These are phyloP conservation scores for Spiraea crenata DNA, from an alignment of 331 rosid genomes.

Conservation along the genomic window DNA sequence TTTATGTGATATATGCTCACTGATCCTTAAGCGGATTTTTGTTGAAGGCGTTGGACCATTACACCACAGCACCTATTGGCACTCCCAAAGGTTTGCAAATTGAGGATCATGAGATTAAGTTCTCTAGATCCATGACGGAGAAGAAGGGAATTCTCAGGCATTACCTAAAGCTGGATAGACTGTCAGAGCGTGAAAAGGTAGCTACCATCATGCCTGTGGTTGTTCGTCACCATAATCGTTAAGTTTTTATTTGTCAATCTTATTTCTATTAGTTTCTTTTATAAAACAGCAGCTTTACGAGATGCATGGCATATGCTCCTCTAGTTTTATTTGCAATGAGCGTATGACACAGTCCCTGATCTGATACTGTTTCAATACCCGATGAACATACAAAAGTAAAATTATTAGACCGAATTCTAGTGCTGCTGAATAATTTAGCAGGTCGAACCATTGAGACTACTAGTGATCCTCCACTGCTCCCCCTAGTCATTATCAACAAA, in stretches of 20 bases:
- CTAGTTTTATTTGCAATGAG: not conserved
- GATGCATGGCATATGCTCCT: not conserved
- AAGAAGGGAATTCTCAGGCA: constrained; percentile 51
- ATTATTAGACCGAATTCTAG: not conserved
- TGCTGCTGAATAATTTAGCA: not conserved
- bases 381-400: not conserved
- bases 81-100: constrained; percentile 37
- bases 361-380: not conserved
- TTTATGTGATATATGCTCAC: constrained; percentile 17
- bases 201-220: constrained; percentile 17
- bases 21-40: constrained; percentile 33
- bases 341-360: not conserved
- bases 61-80: constrained; percentile 45
- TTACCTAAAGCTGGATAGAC: constrained; percentile 61
- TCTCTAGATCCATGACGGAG: constrained; percentile 66
- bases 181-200: constrained; percentile 82
- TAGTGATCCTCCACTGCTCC: not conserved
- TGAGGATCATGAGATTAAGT: constrained; percentile 38
- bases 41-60: constrained; percentile 54
- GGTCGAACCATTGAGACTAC: constrained; percentile 9
- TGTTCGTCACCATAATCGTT: constrained; percentile 18
- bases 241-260: constrained; percentile 19
- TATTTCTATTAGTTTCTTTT: not conserved
- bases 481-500: not conserved
- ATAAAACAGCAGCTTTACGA: constrained; percentile 3